Conservation (phyloP, 140 eudicot species). For the Cichorium intybus region DNA sequence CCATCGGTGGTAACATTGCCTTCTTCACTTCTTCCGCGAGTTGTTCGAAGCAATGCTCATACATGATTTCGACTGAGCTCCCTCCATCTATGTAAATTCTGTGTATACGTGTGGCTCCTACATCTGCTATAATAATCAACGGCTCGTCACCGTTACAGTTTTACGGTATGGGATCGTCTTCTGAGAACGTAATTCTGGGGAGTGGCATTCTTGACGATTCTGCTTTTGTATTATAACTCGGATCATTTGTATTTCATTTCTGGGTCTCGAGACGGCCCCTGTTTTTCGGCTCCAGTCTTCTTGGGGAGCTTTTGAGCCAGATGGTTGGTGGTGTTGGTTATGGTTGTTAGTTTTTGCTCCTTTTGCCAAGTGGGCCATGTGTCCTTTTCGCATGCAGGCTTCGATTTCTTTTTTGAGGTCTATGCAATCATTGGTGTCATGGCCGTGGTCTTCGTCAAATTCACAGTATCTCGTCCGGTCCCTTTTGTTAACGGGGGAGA, state of each 20-base stretch:
- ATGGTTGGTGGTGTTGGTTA: neutral
- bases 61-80: neutral
- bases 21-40: neutral
- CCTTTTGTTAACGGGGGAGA: neutral
- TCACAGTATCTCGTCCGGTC: neutral
- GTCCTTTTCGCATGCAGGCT: no score
- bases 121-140: neutral
- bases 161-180: neutral
- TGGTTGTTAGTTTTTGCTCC: neutral
- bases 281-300: neutral
- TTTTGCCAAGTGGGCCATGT: neutral
- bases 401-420: no score
- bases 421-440: neutral
- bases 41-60: neutral
- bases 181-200: neutral
- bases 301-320: neutral
- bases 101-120: neutral
- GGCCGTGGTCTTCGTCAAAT: neutral
- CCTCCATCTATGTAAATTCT: neutral
- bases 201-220: neutral
- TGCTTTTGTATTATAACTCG: neutral
- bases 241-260: neutral
- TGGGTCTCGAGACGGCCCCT: neutral
- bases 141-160: neutral
- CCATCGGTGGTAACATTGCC: neutral